Evolutionary conservation across 129 eudicot genomes (phyloP), one percentile per base, ranked within the genome.

Genomic region (Mikania micrantha): DNA sequence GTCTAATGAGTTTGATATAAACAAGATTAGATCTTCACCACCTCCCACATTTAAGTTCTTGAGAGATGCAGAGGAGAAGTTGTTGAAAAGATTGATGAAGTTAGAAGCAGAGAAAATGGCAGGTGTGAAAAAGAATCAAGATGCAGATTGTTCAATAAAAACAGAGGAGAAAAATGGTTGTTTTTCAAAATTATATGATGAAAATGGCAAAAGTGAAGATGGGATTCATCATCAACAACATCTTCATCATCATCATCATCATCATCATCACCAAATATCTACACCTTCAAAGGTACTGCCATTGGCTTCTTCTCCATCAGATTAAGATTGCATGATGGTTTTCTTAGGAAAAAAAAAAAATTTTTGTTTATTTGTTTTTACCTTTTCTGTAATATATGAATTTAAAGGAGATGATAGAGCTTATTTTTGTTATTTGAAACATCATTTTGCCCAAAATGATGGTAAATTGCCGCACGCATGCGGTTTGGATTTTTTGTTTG

Each of bases 1-100:
- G 24, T 27, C 87, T 4, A 15, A 76, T 5, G 90, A 85, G 58
- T 78, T 82, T 49, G 98, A 93, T 24, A 17, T 82, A 9, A 72
- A 74, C 66, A 77, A 74, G 69, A 47, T 84, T 71, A 79, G 79
- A 70, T 82, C 95, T 41, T 89, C 99, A 12, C 99, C 99, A 12
- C 99, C 97, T 52, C 99, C 99, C 27, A 89, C 85, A 44, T 90
- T 94, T 76, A 90, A 89, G 84, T 94, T 94, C 80, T 77, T 94
- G 79, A 89, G 89, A 47, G 97, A 89, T 76, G 99, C 99, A 4
- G 99, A 94, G 83, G 97, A 94, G 57, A 94, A 89, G 67, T 60
- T 89, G 12, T 56, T 87, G 64, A 85, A 63, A 38, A 85, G 65
- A 81, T 28, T 94, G 67, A 39, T 79, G 73, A 81, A 83, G 47